phyloP scores from a whole-genome alignment of 495 filamentous ascomycete species.

The Stereocaulon alpinum region DNA sequence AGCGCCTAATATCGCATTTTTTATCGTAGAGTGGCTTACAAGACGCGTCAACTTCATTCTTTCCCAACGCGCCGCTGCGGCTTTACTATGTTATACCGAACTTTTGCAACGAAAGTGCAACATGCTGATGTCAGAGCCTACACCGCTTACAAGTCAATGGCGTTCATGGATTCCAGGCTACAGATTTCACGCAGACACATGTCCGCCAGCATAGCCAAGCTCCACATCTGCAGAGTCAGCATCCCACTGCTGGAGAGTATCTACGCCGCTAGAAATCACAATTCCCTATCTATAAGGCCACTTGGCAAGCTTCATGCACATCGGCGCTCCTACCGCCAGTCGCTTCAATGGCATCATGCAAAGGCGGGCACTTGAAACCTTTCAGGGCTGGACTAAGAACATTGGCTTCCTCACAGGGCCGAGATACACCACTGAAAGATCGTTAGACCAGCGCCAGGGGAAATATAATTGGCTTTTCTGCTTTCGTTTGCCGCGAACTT shows the following conservation, averaged over 20 bases:
- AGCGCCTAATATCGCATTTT: too few species aligned
- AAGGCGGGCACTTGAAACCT: conserved; percentile 5
- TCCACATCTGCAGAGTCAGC: not conserved
- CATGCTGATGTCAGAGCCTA: not conserved
- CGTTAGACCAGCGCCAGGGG: not conserved
- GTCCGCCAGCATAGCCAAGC: not conserved
- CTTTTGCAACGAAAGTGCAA: too few species aligned
- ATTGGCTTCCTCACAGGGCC: not conserved
- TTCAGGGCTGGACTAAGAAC: conserved; percentile 4
- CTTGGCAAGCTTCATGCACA: not conserved
- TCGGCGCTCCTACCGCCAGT: not conserved
- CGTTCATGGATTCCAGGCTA: not conserved
- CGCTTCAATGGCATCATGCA: conserved; percentile 6
- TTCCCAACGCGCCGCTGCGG: not conserved
- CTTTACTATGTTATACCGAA: not conserved
- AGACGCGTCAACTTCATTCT: not conserved
- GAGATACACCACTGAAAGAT: conserved; percentile 2
- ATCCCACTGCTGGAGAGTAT: too few species aligned
- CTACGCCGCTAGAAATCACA: not conserved
- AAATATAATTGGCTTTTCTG: conserved; percentile 1
- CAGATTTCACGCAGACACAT: not conserved
- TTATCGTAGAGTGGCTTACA: not conserved
- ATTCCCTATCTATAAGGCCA: not conserved
- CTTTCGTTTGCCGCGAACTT: not conserved
- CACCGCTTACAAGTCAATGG: not conserved